Conservation (phyloP, 2,329 filamentous ascomycete genomes). For the Alternaria novae-zelandiae region DNA sequence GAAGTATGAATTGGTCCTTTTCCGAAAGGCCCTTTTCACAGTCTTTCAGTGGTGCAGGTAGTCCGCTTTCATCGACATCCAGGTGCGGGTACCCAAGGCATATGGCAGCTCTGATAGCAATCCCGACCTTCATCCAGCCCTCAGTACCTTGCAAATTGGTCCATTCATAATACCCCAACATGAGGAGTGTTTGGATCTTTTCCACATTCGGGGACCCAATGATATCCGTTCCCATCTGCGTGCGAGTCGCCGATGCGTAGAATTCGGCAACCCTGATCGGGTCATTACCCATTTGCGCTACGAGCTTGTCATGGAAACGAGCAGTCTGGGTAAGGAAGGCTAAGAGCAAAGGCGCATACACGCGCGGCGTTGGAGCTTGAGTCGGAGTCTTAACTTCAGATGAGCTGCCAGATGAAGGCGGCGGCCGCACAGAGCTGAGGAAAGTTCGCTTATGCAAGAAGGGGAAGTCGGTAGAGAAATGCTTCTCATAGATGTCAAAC, state of each 20-base stretch:
- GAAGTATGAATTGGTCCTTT: constrained; percentile 59
- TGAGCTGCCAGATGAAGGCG: constrained; percentile 42
- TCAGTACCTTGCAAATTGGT: constrained; percentile 66
- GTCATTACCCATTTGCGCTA: constrained; percentile 14
- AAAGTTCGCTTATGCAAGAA: constrained; percentile 73
- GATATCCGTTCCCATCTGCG: constrained; percentile 48
- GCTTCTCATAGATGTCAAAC: constrained; percentile 72
- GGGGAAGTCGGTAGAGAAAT: constrained; percentile 74
- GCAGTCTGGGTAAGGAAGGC: constrained; percentile 73
- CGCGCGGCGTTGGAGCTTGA: constrained; percentile 50
- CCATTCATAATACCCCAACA: constrained; percentile 77
- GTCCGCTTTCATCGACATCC: constrained; percentile 32
- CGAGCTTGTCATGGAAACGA: constrained; percentile 67
- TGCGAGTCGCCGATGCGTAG: constrained; percentile 66
- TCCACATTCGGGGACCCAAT: constrained; percentile 60
- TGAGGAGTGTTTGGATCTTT: constrained; percentile 70
- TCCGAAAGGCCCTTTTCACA: constrained; percentile 20
- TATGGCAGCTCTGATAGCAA: constrained; percentile 64
- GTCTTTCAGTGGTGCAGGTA: constrained; percentile 8
- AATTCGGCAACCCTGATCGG: constrained; percentile 60
- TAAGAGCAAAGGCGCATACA: constrained; percentile 64
- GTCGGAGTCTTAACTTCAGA: constrained; percentile 18
- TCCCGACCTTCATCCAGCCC: constrained; percentile 71
- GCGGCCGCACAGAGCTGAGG: constrained; percentile 44
- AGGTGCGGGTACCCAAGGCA: constrained; percentile 39